Percentiles rank a stretch among this genome's conserved stretches.
These are phyloP conservation scores for Oxytropis ochrocephala DNA, from an alignment of 306 rosid genomes.

Conservation along the genomic window DNA sequence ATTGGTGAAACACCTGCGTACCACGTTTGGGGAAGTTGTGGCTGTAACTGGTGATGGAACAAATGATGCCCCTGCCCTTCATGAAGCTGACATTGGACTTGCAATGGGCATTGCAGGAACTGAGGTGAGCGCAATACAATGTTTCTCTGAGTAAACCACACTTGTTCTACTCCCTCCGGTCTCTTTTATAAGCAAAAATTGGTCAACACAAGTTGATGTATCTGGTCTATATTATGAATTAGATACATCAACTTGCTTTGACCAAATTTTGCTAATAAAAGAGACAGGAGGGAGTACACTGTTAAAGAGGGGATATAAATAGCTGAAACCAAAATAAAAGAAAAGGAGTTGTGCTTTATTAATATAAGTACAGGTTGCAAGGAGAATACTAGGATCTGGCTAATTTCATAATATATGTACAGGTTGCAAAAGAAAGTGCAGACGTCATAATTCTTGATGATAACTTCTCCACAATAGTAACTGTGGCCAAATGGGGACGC, in stretches of 20 bases:
- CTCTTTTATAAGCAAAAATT: no score
- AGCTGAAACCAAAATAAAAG: neutral
- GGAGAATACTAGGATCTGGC: neutral
- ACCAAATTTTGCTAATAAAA: no score
- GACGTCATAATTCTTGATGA: slow-evolving; percentile 95
- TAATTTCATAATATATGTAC: slow-evolving; percentile 20
- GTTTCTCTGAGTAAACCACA: neutral
- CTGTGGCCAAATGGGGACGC: slow-evolving; percentile 98
- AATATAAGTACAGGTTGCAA: neutral
- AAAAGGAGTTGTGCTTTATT: neutral
- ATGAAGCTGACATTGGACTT: slow-evolving; percentile 96
- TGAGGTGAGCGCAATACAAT: slow-evolving; percentile 50
- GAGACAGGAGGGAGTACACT: no score
- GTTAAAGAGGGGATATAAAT: neutral
- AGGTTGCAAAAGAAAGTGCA: slow-evolving; percentile 99
- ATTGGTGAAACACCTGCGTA: slow-evolving; percentile 82
- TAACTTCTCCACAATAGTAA: slow-evolving; percentile 94
- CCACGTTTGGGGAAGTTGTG: slow-evolving; percentile 84
- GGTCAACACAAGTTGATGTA: no score
- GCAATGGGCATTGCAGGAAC: slow-evolving; percentile 99
- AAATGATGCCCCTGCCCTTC: slow-evolving; percentile 98
- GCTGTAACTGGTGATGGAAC: slow-evolving; percentile 99
- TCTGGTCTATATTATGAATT: no score
- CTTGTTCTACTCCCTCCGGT: no score
- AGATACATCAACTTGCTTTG: no score